Conservation (phyloP, 1,139 yeast species). For the Magnusiomyces magnusii region DNA sequence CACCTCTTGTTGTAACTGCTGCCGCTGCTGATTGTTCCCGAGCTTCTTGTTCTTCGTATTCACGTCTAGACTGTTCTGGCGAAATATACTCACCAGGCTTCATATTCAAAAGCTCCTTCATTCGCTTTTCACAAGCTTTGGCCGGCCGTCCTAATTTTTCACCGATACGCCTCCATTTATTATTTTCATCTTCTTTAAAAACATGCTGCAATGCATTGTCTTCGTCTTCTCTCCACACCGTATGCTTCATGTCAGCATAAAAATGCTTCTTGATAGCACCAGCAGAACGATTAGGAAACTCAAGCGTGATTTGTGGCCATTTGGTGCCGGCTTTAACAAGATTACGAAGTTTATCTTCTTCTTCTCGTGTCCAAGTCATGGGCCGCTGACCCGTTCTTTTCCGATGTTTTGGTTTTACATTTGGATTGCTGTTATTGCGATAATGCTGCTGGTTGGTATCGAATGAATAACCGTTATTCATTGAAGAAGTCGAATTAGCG, state of each 20-base stretch:
- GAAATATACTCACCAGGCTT: conserved; percentile 14
- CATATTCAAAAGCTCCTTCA: conserved; percentile 15
- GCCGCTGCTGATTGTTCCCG: not conserved
- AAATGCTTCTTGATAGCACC: conserved; percentile 32
- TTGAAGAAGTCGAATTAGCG: not conserved
- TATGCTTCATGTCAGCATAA: conserved; percentile 31
- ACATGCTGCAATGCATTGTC: conserved; percentile 24
- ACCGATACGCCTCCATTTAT: conserved; percentile 28
- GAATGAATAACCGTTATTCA: not conserved
- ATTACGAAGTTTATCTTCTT: conserved; percentile 25
- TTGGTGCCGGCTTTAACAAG: conserved; percentile 29
- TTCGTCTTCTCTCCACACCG: conserved; percentile 27
- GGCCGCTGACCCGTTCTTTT: conserved; percentile 18
- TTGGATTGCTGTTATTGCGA: not conserved
- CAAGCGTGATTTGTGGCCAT: conserved; percentile 28
- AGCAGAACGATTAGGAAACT: conserved; percentile 29
- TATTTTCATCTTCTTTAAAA: conserved; percentile 25
- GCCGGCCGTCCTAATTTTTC: conserved; percentile 29
- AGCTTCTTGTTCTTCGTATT: conserved; percentile 11
- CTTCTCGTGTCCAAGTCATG: conserved; percentile 25
- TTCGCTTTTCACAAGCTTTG: conserved; percentile 27
- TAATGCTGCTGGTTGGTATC: not conserved
- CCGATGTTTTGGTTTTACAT: not conserved
- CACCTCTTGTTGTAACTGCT: not conserved
- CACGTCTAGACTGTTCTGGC: conserved; percentile 12